These are phyloP conservation scores for Taiozyma sp. DNA, from an alignment of 1,139 yeast genomes.

Conservation along the genomic window DNA sequence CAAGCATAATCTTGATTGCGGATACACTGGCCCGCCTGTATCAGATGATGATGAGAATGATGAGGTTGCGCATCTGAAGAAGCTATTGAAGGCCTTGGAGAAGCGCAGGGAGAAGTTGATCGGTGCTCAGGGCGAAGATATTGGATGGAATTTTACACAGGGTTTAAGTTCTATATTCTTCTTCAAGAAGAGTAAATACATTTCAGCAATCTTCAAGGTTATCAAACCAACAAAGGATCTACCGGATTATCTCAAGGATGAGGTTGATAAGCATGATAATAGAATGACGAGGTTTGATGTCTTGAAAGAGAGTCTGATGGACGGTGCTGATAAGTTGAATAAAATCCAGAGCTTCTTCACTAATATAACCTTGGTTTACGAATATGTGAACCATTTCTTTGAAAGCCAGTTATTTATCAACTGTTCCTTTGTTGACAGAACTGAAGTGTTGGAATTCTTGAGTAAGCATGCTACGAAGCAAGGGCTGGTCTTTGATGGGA, in stretches of 20 bases:
- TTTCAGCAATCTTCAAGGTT: neutral
- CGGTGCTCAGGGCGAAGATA: neutral
- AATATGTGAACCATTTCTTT: constrained; percentile 6
- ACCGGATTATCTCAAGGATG: neutral
- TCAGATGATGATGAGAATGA: neutral
- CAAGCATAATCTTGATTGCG: constrained; percentile 1
- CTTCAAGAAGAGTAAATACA: constrained; percentile 1
- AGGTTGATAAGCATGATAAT: constrained; percentile 4
- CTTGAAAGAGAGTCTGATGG: neutral
- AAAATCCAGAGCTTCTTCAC: constrained; percentile 1
- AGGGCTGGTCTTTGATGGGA: neutral
- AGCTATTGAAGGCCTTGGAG: neutral
- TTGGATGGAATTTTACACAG: constrained; percentile 1
- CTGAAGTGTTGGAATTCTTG: constrained; percentile 1
- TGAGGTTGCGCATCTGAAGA: constrained; percentile 1
- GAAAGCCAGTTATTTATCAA: constrained; percentile 2
- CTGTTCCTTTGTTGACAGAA: constrained; percentile 2
- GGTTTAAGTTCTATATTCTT: neutral
- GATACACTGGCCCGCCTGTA: neutral
- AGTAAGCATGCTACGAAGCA: neutral
- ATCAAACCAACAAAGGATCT: neutral
- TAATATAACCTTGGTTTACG: constrained; percentile 1
- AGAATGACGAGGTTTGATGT: constrained; percentile 3
- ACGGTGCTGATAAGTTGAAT: neutral
- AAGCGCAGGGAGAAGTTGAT: neutral